phyloP scores from a whole-genome alignment of 2,329 filamentous ascomycete genomes.

The Apiospora saccharicola region DNA sequence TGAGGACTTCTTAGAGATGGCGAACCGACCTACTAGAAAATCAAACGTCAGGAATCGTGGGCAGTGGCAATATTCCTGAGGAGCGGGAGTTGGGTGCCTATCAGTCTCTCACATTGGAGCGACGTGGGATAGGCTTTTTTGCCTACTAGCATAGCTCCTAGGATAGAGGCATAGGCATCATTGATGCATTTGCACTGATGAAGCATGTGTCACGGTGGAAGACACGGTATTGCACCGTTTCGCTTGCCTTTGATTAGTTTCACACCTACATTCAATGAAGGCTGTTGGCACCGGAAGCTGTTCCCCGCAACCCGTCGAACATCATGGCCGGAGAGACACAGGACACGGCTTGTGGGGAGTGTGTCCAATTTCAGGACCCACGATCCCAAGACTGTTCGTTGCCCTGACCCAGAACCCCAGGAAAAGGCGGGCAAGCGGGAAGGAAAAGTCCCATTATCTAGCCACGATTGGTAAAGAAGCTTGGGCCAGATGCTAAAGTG shows the following conservation, averaged over 20 bases:
- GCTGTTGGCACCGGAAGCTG: background rate
- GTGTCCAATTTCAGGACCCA: background rate
- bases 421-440: background rate
- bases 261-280: background rate
- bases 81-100: too few relatives aligned
- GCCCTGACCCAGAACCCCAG: background rate
- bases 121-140: too few relatives aligned
- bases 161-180: background rate
- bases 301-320: background rate
- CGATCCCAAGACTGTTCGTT: background rate
- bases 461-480: constrained; percentile 6
- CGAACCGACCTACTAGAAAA: too few relatives aligned
- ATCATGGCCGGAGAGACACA: background rate
- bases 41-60: too few relatives aligned
- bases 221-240: background rate
- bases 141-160: background rate
- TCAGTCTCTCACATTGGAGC: too few relatives aligned
- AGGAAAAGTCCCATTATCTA: constrained; percentile 13
- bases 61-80: too few relatives aligned
- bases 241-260: background rate
- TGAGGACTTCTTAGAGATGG: too few relatives aligned
- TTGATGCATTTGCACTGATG: background rate
- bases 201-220: background rate
- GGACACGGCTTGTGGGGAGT: background rate
- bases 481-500: background rate